phyloP scores from a whole-genome alignment of 768 basidiomycete species.

The Lactarius psammicola region DNA sequence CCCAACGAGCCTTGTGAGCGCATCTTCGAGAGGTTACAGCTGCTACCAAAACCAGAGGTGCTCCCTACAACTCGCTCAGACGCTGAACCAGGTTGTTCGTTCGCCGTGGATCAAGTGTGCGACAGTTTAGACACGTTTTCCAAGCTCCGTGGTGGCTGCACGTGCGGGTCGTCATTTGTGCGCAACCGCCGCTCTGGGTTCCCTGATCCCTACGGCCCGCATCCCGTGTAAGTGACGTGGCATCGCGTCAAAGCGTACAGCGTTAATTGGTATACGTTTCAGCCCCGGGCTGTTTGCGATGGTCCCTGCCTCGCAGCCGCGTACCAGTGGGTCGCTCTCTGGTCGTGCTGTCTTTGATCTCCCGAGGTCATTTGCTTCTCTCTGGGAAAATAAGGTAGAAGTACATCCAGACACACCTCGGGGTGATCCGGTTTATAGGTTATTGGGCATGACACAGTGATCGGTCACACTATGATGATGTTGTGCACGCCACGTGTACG shows the following conservation, averaged over 20 bases:
- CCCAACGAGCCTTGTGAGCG: slow-evolving; percentile 79
- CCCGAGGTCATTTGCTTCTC: slow-evolving; percentile 73
- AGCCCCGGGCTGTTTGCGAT: slow-evolving; percentile 55
- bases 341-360: slow-evolving; percentile 70
- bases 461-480: no score
- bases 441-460: slow-evolving; percentile 10
- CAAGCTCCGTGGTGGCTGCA: slow-evolving; percentile 58
- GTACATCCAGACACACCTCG: slow-evolving; percentile 80
- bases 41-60: slow-evolving; percentile 64
- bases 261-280: slow-evolving; percentile 35
- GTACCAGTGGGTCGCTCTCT: slow-evolving; percentile 52
- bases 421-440: slow-evolving; percentile 52
- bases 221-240: slow-evolving; percentile 45
- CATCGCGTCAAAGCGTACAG: slow-evolving; percentile 20
- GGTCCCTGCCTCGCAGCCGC: slow-evolving; percentile 62
- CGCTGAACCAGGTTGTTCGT: slow-evolving; percentile 62
- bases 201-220: slow-evolving; percentile 46
- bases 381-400: slow-evolving; percentile 84
- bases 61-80: slow-evolving; percentile 66
- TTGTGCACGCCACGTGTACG: no score
- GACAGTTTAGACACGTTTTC: slow-evolving; percentile 62
- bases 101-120: slow-evolving; percentile 75
- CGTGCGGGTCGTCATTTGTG: slow-evolving; percentile 82
- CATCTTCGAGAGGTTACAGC: slow-evolving; percentile 49
- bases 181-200: slow-evolving; percentile 67